These are phyloP conservation scores for Monosporascus sp. DNA, from an alignment of 2,329 filamentous ascomycete genomes.

Conservation along the genomic window DNA sequence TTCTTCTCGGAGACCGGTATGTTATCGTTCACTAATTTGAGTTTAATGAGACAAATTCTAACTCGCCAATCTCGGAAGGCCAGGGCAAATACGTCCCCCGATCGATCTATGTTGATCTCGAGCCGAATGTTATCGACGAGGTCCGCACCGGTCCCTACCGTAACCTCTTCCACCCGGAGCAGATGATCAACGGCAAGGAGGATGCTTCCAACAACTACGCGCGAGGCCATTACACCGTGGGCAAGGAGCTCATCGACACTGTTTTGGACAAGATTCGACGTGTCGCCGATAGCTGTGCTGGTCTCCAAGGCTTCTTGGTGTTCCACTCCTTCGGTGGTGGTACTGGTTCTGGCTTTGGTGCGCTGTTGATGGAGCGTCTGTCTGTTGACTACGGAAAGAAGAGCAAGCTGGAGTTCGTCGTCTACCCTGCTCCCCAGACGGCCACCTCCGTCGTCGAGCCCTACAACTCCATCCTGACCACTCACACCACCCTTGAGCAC, in stretches of 20 bases:
- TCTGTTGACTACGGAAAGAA: slow-evolving; percentile 99
- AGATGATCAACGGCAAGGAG: slow-evolving; percentile 99
- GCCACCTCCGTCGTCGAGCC: slow-evolving; percentile 97
- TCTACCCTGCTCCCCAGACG: slow-evolving; percentile 96
- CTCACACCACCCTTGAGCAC: slow-evolving; percentile 98
- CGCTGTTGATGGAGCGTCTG: slow-evolving; percentile 96
- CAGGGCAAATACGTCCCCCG: slow-evolving; percentile 98
- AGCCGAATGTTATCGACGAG: slow-evolving; percentile 99
- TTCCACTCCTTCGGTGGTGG: slow-evolving; percentile 99
- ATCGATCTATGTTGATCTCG: slow-evolving; percentile 99
- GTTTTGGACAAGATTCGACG: slow-evolving; percentile 97
- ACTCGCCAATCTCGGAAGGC: slow-evolving; percentile 46
- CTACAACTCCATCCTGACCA: slow-evolving; percentile 99
- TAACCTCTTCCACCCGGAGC: slow-evolving; percentile 95
- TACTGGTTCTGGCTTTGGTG: slow-evolving; percentile 97
- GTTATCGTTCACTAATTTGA: slow-evolving; percentile 5
- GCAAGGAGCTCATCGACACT: slow-evolving; percentile 98
- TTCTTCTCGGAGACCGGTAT: slow-evolving; percentile 99
- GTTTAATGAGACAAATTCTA: slow-evolving; percentile 7
- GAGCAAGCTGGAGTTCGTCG: slow-evolving; percentile 99
- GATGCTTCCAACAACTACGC: slow-evolving; percentile 99
- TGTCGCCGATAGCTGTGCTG: slow-evolving; percentile 95
- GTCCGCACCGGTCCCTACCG: slow-evolving; percentile 97
- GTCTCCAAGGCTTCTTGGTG: slow-evolving; percentile 97
- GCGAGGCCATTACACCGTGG: slow-evolving; percentile 98